These are phyloP conservation scores for Ochetophila trinervis DNA, from an alignment of 306 rosid species.

Conservation along the genomic window DNA sequence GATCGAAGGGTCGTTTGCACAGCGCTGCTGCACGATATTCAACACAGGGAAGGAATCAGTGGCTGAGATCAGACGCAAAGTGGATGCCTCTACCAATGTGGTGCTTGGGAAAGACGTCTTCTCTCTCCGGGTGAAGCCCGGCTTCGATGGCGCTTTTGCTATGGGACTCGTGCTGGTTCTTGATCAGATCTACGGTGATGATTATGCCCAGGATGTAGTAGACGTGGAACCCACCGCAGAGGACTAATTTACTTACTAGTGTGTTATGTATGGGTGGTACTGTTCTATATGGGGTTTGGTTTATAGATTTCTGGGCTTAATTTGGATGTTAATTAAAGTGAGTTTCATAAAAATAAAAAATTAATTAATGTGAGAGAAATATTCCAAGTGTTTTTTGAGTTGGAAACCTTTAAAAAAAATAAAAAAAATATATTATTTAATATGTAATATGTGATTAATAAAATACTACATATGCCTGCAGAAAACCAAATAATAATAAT, in stretches of 20 bases:
- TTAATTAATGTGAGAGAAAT: too few relatives aligned
- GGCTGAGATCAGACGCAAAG: constrained; percentile 92
- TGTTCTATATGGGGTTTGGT: too few relatives aligned
- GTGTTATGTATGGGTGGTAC: background rate
- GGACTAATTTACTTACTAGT: constrained; percentile 18
- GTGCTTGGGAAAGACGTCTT: constrained; percentile 89
- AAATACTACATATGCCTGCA: too few relatives aligned
- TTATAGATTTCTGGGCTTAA: too few relatives aligned
- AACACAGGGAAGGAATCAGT: constrained; percentile 37
- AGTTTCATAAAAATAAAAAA: too few relatives aligned
- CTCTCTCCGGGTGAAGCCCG: constrained; percentile 69
- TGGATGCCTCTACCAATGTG: constrained; percentile 72
- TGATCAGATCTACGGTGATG: constrained; percentile 76
- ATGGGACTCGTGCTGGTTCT: constrained; percentile 84
- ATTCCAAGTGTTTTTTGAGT: too few relatives aligned
- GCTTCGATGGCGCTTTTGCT: constrained; percentile 78
- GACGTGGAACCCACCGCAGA: constrained; percentile 43
- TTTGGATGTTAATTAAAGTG: too few relatives aligned
- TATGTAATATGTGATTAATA: too few relatives aligned
- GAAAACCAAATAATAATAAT: too few relatives aligned
- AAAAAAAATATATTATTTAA: too few relatives aligned
- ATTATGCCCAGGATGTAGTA: constrained; percentile 21
- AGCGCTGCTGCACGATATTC: constrained; percentile 58
- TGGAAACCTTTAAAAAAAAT: too few relatives aligned
- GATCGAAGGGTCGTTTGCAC: constrained; percentile 73